Percentiles rank a stretch among this genome's conserved stretches.
Evolutionary conservation across 192 early-diverging fungal genomes (phyloP).

Genomic region (Rhizoclosmatium globosum): DNA sequence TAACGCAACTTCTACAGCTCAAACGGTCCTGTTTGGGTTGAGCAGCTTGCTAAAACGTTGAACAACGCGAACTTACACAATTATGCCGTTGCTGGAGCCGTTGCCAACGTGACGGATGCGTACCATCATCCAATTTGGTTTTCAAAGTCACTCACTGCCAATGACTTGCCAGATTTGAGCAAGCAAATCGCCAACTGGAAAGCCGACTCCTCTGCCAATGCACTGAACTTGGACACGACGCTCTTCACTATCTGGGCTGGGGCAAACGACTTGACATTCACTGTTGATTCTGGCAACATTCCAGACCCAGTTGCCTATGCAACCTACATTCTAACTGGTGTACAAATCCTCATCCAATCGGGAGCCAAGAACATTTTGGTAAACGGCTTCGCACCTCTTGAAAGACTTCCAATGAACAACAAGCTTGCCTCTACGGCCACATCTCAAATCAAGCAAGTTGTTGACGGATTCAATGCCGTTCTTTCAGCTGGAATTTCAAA

Average conservation of each 20-base stretch:
- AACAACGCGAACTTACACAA: conserved; percentile 2
- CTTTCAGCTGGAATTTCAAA: too few species aligned
- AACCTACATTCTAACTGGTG: background rate
- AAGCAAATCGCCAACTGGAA: background rate
- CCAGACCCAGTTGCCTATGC: background rate
- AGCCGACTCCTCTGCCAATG: background rate
- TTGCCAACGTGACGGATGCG: background rate
- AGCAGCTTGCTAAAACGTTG: background rate
- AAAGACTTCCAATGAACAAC: too few species aligned
- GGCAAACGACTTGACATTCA: background rate
- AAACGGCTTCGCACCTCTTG: too few species aligned
- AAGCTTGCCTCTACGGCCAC: too few species aligned
- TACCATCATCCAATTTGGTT: background rate
- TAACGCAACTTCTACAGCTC: conserved; percentile 33
- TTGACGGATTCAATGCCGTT: too few species aligned
- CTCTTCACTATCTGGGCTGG: conserved; percentile 20
- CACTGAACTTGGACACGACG: conserved; percentile 1
- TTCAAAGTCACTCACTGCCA: background rate
- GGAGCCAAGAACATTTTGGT: background rate
- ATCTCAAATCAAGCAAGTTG: too few species aligned
- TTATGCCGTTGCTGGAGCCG: conserved; percentile 1
- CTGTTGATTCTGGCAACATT: background rate
- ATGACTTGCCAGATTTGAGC: background rate
- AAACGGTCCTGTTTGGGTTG: conserved; percentile 44
- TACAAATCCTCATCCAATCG: background rate